Evolutionary conservation across 805 yeast species (phyloP).

Genomic region (Lipomyces chichibuensis): DNA sequence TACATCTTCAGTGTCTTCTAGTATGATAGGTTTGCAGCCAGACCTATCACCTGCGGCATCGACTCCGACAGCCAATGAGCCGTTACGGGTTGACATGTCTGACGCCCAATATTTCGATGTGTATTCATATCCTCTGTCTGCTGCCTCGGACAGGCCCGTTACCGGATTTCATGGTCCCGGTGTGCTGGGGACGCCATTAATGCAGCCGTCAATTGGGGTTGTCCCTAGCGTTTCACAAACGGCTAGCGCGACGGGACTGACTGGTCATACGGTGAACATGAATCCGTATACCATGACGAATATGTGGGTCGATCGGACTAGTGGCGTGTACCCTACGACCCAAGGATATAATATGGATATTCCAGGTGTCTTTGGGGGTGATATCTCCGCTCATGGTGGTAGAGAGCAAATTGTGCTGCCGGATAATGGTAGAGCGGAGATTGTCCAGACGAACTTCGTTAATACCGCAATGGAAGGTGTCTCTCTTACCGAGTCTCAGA

Average conservation of each 20-base stretch:
- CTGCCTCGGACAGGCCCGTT: background rate
- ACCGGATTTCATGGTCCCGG: slow-evolving; percentile 7
- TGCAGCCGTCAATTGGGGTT: slow-evolving; percentile 5
- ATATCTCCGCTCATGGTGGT: background rate
- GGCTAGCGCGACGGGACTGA: background rate
- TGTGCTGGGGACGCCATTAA: slow-evolving; percentile 8
- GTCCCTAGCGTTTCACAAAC: background rate
- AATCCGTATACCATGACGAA: slow-evolving; percentile 5
- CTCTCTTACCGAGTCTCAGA: background rate
- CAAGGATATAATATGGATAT: background rate
- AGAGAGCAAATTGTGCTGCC: background rate
- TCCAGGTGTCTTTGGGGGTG: background rate
- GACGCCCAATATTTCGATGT: slow-evolving; percentile 4
- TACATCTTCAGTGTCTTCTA: background rate
- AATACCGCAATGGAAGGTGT: background rate
- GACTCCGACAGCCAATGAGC: background rate
- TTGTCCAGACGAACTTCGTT: slow-evolving; percentile 9
- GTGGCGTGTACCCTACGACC: background rate
- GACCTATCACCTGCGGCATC: background rate
- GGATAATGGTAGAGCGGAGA: background rate
- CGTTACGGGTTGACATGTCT: slow-evolving; percentile 2
- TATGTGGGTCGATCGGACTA: slow-evolving; percentile 11
- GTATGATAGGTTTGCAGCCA: background rate
- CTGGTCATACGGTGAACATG: slow-evolving; percentile 15
- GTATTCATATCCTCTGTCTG: slow-evolving; percentile 6